phyloP scores from a whole-genome alignment of 2,329 filamentous ascomycete species.

The Juglanconis juglandina region DNA sequence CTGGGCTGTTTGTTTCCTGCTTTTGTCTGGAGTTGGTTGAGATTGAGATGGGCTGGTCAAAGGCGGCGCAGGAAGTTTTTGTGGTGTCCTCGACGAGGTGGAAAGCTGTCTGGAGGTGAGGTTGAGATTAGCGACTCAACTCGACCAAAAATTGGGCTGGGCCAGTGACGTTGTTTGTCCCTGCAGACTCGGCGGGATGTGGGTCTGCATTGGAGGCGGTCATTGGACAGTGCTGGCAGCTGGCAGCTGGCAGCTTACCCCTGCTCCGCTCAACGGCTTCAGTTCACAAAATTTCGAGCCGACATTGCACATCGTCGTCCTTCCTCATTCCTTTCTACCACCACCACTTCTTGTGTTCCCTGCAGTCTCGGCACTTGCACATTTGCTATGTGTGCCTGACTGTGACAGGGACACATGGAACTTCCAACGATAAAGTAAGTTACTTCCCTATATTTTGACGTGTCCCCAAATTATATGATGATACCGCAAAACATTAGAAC shows the following conservation, averaged over 20 bases:
- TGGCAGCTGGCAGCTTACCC: neutral
- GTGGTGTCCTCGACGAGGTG: neutral
- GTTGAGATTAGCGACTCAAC: constrained; percentile 6
- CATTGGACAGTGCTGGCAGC: neutral
- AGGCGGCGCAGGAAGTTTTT: neutral
- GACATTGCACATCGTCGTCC: neutral
- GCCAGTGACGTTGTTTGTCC: constrained; percentile 15
- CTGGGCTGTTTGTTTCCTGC: constrained; percentile 18
- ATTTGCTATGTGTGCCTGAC: neutral
- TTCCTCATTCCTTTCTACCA: neutral
- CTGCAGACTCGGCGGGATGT: constrained; percentile 7
- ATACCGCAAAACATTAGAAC: constrained; percentile 50
- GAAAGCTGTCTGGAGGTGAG: neutral
- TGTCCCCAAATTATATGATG: constrained; percentile 38
- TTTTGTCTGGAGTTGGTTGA: neutral
- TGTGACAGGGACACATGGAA: neutral
- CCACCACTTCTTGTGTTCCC: neutral
- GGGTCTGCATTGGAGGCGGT: neutral
- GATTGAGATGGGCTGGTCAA: neutral
- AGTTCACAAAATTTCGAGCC: constrained; percentile 9
- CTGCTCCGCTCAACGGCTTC: neutral
- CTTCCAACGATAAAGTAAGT: constrained; percentile 3
- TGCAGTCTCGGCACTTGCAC: neutral
- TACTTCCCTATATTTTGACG: neutral
- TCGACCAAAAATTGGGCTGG: constrained; percentile 14